A percentile compares a stretch with the other conserved stretches of the same genome.
These are phyloP conservation scores for Cercospora sojina DNA, from an alignment of 2,329 filamentous ascomycete genomes.

Conservation along the genomic window DNA sequence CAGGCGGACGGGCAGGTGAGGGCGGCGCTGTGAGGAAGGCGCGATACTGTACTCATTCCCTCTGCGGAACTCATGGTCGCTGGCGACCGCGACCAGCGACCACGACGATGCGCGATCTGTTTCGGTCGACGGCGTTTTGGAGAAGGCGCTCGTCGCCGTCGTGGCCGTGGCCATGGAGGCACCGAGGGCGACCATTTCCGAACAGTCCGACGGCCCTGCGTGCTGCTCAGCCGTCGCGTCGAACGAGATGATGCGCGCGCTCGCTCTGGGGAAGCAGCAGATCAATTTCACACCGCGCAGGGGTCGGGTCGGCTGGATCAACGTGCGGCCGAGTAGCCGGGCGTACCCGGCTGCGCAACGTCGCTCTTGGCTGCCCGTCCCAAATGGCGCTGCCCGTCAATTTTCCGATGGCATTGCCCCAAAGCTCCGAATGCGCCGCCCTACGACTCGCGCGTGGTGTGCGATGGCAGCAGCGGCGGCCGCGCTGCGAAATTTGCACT, in stretches of 20 bases:
- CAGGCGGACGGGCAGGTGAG: not conserved
- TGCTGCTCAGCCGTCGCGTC: not conserved
- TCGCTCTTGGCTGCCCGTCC: not conserved
- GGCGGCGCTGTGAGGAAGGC: not conserved
- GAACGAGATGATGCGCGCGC: not conserved
- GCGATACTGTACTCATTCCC: not conserved
- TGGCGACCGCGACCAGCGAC: not conserved
- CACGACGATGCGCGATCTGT: not conserved
- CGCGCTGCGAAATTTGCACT: not conserved
- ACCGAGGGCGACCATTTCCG: not conserved
- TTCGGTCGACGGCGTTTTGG: not conserved
- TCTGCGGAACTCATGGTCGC: not conserved
- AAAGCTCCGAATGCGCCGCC: not conserved
- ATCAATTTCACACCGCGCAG: not conserved
- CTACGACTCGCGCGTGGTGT: not conserved
- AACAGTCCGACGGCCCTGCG: not conserved
- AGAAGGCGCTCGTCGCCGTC: not conserved
- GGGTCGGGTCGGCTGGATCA: not conserved
- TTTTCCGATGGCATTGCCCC: not conserved
- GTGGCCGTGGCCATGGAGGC: not conserved
- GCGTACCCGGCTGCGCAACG: not conserved
- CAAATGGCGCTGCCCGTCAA: not conserved
- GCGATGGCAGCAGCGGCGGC: not conserved
- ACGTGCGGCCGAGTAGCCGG: not conserved
- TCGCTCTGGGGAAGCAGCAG: not conserved